These are phyloP conservation scores for Alternaria triticina DNA, from an alignment of 2,329 filamentous ascomycete species.

Conservation along the genomic window DNA sequence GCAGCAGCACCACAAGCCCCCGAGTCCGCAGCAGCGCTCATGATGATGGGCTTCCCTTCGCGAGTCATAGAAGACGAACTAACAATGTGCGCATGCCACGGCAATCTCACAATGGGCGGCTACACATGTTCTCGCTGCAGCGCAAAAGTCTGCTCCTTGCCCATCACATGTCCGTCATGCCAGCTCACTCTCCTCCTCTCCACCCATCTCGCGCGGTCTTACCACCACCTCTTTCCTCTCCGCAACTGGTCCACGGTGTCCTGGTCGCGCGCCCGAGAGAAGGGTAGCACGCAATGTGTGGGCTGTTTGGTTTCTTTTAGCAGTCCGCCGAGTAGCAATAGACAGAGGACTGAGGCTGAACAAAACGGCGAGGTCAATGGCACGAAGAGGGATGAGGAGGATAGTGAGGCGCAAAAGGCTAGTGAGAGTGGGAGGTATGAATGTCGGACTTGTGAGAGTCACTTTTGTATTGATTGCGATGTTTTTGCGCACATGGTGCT, in stretches of 20 bases:
- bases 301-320: conserved; percentile 80
- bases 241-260: conserved; percentile 89
- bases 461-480: conserved; percentile 99
- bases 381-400: conserved; percentile 31
- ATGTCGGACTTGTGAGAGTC: conserved; percentile 82
- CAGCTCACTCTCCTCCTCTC: conserved; percentile 91
- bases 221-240: conserved; percentile 57
- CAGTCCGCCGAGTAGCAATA: conserved; percentile 21
- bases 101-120: conserved; percentile 78
- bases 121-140: conserved; percentile 90
- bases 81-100: conserved; percentile 90
- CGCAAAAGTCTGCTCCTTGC: conserved; percentile 86
- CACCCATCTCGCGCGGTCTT: conserved; percentile 60
- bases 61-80: conserved; percentile 74
- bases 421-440: conserved; percentile 89
- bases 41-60: conserved; percentile 99
- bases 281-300: conserved; percentile 67
- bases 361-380: conserved; percentile 19
- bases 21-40: conserved; percentile 62
- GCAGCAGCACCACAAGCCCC: conserved; percentile 35
- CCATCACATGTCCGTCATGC: conserved; percentile 89
- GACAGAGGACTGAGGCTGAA: conserved; percentile 15
- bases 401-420: conserved; percentile 53
- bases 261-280: conserved; percentile 71
- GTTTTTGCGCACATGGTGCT: conserved; percentile 92